phyloP scores from a whole-genome alignment of 2,329 filamentous ascomycete genomes.

The Sporothrix curviconia region DNA sequence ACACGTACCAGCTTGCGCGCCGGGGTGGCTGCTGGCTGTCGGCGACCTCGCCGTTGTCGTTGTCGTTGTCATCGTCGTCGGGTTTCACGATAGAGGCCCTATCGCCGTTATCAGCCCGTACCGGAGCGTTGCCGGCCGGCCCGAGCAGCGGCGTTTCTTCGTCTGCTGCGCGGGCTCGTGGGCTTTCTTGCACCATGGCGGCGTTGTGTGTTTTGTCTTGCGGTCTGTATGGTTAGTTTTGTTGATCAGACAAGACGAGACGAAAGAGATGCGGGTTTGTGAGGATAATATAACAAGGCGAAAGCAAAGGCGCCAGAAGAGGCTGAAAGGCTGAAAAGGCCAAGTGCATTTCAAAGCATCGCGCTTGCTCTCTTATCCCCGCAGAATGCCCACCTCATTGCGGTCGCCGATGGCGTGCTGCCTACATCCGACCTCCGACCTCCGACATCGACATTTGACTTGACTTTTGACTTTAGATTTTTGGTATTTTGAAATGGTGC shows the following conservation, averaged over 20 bases:
- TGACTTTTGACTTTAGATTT: no score
- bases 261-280: no score
- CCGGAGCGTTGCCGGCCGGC: background rate
- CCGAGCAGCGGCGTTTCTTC: slow-evolving; percentile 17
- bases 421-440: no score
- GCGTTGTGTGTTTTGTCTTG: background rate
- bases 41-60: background rate
- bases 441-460: no score
- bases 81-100: background rate
- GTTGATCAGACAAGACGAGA: no score
- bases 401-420: slow-evolving; percentile 12
- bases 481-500: no score
- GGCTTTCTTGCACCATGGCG: slow-evolving; percentile 3
- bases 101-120: background rate
- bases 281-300: no score
- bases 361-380: background rate
- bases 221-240: no score
- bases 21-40: background rate
- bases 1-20: slow-evolving; percentile 21
- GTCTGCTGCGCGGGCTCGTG: background rate
- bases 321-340: no score
- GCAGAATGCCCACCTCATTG: slow-evolving; percentile 6
- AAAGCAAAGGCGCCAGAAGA: no score
- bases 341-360: slow-evolving; percentile 11
- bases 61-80: background rate